Percentiles rank a stretch among this genome's conserved stretches.
Evolutionary conservation across 352 stramenopile genomes (phyloP).

Genomic region (Elongisporangium prolatum): DNA sequence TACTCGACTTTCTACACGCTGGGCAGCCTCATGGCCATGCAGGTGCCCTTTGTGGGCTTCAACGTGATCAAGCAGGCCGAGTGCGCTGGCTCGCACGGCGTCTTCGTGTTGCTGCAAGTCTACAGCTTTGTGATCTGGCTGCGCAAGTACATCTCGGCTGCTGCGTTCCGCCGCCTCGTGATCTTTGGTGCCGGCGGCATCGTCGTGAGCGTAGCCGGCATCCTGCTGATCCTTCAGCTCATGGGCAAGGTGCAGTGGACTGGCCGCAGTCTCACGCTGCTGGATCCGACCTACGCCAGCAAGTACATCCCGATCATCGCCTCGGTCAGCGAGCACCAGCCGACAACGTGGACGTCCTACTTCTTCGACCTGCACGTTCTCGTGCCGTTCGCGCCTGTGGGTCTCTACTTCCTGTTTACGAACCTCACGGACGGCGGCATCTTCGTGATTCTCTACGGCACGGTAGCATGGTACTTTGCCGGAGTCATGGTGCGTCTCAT

Average conservation of each 20-base stretch:
- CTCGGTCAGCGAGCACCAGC: constrained; percentile 92
- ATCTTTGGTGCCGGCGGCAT: constrained; percentile 49
- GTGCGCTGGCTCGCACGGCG: constrained; percentile 76
- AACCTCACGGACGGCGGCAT: constrained; percentile 87
- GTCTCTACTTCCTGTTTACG: constrained; percentile 88
- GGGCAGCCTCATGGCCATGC: constrained; percentile 94
- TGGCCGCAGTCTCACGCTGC: constrained; percentile 84
- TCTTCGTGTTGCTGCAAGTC: constrained; percentile 93
- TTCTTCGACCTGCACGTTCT: constrained; percentile 92
- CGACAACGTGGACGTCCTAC: constrained; percentile 92
- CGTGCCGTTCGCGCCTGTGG: constrained; percentile 88
- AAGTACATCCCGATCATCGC: constrained; percentile 96
- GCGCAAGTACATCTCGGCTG: constrained; percentile 66
- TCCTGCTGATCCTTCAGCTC: constrained; percentile 77
- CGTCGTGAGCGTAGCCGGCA: constrained; percentile 42
- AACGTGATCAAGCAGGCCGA: constrained; percentile 92
- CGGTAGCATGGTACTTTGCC: constrained; percentile 90
- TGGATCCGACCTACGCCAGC: constrained; percentile 90
- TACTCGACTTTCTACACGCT: constrained; percentile 98
- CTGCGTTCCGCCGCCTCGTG: constrained; percentile 73
- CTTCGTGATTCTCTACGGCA: constrained; percentile 93
- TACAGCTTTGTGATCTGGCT: constrained; percentile 77
- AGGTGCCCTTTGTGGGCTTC: constrained; percentile 97
- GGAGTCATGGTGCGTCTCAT: constrained; percentile 92
- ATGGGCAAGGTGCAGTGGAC: constrained; percentile 88